phyloP scores from a whole-genome alignment of 1,139 yeast genomes.

The Candida buenavistaensis region DNA sequence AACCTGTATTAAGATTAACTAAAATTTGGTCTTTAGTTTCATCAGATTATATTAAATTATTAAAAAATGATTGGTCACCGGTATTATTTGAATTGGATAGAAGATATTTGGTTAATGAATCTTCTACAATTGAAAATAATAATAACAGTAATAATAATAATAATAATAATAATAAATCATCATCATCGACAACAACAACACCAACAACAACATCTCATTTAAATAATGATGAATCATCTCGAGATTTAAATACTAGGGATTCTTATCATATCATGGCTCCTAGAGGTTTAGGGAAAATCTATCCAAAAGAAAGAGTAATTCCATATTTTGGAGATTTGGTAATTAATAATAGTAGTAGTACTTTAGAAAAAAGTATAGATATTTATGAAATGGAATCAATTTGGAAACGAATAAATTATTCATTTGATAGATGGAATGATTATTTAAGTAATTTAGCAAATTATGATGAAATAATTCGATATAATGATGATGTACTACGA shows the following conservation, averaged over 20 bases:
- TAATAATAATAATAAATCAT: no score
- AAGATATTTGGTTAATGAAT: conserved; percentile 55
- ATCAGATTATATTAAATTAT: conserved; percentile 55
- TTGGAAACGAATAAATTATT: conserved; percentile 68
- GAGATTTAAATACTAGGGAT: conserved; percentile 29
- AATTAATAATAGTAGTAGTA: conserved; percentile 29
- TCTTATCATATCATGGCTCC: conserved; percentile 83
- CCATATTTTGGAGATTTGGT: conserved; percentile 88
- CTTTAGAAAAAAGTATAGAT: conserved; percentile 25
- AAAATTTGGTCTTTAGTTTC: conserved; percentile 79
- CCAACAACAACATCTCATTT: conserved; percentile 15
- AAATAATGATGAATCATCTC: conserved; percentile 13
- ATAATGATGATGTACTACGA: conserved; percentile 44
- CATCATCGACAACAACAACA: no score
- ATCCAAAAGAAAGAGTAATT: conserved; percentile 75
- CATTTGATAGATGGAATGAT: conserved; percentile 81
- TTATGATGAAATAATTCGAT: conserved; percentile 38
- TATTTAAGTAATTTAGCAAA: conserved; percentile 48
- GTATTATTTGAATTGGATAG: conserved; percentile 87
- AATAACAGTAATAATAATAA: no score
- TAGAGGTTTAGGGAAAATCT: conserved; percentile 78
- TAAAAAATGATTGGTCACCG: conserved; percentile 90
- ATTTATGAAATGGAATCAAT: conserved; percentile 63
- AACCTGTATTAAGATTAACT: conserved; percentile 73
- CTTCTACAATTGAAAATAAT: conserved; percentile 10